phyloP scores from a whole-genome alignment of 371 early-diverging fungal genomes.

The Blakeslea trispora region DNA sequence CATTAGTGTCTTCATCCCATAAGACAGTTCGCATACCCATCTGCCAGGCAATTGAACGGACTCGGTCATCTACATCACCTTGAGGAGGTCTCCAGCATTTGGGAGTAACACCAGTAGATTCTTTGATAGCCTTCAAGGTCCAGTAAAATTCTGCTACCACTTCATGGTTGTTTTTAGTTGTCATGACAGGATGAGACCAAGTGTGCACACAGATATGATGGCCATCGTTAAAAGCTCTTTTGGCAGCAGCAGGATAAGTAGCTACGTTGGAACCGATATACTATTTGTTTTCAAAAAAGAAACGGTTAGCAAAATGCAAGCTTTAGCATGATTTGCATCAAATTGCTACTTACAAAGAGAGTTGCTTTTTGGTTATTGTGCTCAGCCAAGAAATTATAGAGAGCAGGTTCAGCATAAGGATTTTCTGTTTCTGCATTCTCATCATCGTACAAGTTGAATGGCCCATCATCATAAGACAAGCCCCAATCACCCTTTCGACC shows the following conservation, averaged over 20 bases:
- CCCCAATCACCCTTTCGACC: slow-evolving; percentile 47
- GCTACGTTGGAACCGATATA: slow-evolving; percentile 47
- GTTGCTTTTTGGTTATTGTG: slow-evolving; percentile 22
- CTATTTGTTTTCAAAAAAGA: slow-evolving; percentile 14
- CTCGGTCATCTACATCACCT: slow-evolving; percentile 53
- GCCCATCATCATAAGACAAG: slow-evolving; percentile 46
- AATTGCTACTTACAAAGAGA: slow-evolving; percentile 29
- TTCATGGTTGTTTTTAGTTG: slow-evolving; percentile 48
- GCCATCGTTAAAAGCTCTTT: slow-evolving; percentile 46
- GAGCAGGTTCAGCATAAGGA: slow-evolving; percentile 32
- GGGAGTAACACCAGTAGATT: slow-evolving; percentile 51
- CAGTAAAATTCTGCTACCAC: slow-evolving; percentile 59
- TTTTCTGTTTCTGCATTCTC: slow-evolving; percentile 13
- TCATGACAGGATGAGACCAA: slow-evolving; percentile 59
- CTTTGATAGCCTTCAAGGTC: slow-evolving; percentile 51
- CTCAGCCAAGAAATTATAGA: slow-evolving; percentile 42
- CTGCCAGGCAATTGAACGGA: slow-evolving; percentile 50
- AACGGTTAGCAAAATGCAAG: background rate
- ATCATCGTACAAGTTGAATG: slow-evolving; percentile 29
- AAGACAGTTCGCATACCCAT: slow-evolving; percentile 44
- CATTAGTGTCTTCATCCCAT: slow-evolving; percentile 44
- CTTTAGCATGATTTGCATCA: too few species aligned
- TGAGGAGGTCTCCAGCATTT: slow-evolving; percentile 57
- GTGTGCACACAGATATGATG: slow-evolving; percentile 52
- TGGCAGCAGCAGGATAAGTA: slow-evolving; percentile 42